Percentiles rank a stretch among this genome's conserved stretches.
Evolutionary conservation across 1,284 basidiomycete species (phyloP).

Genomic region (Sporisorium sorghi): DNA sequence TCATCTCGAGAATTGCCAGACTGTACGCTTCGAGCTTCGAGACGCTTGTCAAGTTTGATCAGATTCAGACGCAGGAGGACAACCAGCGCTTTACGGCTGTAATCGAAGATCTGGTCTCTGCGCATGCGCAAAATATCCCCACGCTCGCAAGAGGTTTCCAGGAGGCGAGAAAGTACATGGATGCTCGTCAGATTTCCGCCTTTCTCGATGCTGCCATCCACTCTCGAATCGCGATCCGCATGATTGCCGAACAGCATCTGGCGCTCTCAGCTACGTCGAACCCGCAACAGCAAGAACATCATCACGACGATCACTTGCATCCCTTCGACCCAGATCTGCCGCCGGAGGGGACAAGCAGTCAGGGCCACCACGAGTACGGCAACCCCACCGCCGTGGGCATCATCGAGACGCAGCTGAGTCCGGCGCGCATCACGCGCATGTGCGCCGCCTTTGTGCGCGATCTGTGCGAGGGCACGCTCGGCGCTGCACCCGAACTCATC

Average conservation of each 20-base stretch:
- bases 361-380: constrained; percentile 42
- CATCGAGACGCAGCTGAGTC: constrained; percentile 59
- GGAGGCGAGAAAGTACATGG: constrained; percentile 85
- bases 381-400: constrained; percentile 63
- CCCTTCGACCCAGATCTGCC: constrained; percentile 44
- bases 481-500: constrained; percentile 74
- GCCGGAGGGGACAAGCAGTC: constrained; percentile 21
- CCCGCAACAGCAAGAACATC: not conserved
- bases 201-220: constrained; percentile 88
- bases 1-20: constrained; percentile 79
- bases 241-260: constrained; percentile 93
- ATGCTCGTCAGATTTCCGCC: constrained; percentile 78
- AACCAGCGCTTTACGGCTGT: constrained; percentile 78
- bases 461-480: constrained; percentile 86
- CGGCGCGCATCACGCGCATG: constrained; percentile 67
- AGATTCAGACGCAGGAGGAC: constrained; percentile 76
- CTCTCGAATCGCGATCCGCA: constrained; percentile 84
- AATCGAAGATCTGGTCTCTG: constrained; percentile 79
- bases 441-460: constrained; percentile 81
- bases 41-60: constrained; percentile 78
- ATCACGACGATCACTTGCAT: constrained; percentile 22
- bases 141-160: constrained; percentile 90
- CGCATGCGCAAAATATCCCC: constrained; percentile 87
- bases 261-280: constrained; percentile 72
- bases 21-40: constrained; percentile 81